These are phyloP conservation scores for Colletotrichum sp. DNA, from an alignment of 2,329 filamentous ascomycete genomes.

Conservation along the genomic window DNA sequence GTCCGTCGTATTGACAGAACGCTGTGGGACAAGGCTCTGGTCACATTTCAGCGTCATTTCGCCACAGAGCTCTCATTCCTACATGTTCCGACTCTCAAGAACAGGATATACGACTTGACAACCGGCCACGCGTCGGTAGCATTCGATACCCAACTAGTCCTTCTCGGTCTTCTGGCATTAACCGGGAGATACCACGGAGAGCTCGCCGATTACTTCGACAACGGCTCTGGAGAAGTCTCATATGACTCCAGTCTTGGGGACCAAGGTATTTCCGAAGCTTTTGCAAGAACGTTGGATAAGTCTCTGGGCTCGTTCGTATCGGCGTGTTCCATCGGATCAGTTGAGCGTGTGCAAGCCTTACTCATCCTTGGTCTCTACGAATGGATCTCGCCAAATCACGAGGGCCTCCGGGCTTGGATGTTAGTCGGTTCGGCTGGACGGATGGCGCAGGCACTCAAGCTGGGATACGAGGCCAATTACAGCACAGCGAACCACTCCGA, in stretches of 20 bases:
- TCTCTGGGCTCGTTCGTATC: conserved; percentile 53
- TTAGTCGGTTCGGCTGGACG: conserved; percentile 68
- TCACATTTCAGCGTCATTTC: conserved; percentile 73
- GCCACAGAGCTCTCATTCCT: conserved; percentile 75
- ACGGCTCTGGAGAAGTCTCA: conserved; percentile 28
- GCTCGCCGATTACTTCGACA: conserved; percentile 22
- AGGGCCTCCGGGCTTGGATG: conserved; percentile 67
- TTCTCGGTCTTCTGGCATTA: conserved; percentile 71
- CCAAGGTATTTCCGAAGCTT: conserved; percentile 63
- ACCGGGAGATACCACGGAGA: conserved; percentile 70
- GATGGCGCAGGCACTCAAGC: conserved; percentile 64
- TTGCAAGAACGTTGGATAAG: conserved; percentile 61
- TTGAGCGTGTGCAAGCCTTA: conserved; percentile 70
- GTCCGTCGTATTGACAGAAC: conserved; percentile 65
- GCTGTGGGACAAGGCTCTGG: conserved; percentile 72
- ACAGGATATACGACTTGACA: conserved; percentile 40
- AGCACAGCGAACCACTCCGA: conserved; percentile 17
- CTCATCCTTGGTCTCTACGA: conserved; percentile 76
- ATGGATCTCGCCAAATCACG: conserved; percentile 65
- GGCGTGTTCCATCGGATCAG: conserved; percentile 54
- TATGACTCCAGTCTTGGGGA: background rate
- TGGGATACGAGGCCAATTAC: conserved; percentile 60
- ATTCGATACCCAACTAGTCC: conserved; percentile 53
- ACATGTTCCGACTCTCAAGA: conserved; percentile 67
- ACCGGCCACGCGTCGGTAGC: background rate